Percentiles rank a stretch among this genome's conserved stretches.
These are phyloP conservation scores for Aspergillus luchuensis DNA, from an alignment of 2,329 filamentous ascomycete genomes.

Conservation along the genomic window DNA sequence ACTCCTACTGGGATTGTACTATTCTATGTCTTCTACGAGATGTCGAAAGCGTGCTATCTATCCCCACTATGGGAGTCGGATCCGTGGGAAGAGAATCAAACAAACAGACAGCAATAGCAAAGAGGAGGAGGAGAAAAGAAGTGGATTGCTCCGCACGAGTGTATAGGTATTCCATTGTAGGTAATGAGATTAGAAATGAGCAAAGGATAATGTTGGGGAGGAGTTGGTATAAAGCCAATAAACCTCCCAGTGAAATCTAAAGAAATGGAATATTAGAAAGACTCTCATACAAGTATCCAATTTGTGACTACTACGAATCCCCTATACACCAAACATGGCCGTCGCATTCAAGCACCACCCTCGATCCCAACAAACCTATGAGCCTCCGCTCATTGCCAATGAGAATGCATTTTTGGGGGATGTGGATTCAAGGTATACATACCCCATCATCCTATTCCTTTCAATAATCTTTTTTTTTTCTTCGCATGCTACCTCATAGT, in stretches of 20 bases:
- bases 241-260: no score
- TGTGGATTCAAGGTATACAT: constrained; percentile 54
- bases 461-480: background rate
- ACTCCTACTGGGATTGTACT: background rate
- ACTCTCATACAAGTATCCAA: background rate
- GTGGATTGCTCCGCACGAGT: background rate
- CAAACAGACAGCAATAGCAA: no score
- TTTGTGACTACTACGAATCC: no score
- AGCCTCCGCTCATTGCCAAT: constrained; percentile 67
- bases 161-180: background rate
- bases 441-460: background rate
- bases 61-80: constrained; percentile 22
- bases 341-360: constrained; percentile 55
- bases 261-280: no score
- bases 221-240: background rate
- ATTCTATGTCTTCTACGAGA: no score
- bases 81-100: constrained; percentile 6
- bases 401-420: constrained; percentile 70
- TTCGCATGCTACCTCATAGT: no score
- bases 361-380: constrained; percentile 61
- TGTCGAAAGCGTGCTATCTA: background rate
- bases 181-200: background rate
- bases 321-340: constrained; percentile 29
- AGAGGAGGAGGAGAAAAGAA: background rate
- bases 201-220: background rate